These are phyloP conservation scores for Boletus semigastroideus DNA, from an alignment of 1,284 basidiomycete genomes.

Conservation along the genomic window DNA sequence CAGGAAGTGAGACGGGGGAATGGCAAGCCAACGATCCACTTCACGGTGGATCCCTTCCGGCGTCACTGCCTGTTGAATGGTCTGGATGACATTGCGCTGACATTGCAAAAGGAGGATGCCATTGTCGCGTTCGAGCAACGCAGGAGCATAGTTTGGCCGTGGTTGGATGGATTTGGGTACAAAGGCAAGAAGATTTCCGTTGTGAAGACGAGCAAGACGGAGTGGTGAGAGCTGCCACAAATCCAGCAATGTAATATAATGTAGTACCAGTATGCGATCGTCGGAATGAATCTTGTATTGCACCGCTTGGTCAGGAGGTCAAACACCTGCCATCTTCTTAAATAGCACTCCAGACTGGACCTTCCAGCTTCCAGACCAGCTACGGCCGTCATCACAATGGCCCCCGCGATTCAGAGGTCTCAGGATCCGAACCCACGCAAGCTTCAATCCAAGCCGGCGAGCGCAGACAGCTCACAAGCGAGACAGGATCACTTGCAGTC, in stretches of 20 bases:
- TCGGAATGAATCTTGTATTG: too few relatives aligned
- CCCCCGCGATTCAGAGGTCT: conserved; percentile 5
- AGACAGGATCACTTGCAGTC: conserved; percentile 21
- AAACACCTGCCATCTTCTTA: conserved; percentile 8
- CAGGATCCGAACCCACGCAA: conserved; percentile 15
- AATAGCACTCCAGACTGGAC: neutral
- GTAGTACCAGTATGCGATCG: neutral
- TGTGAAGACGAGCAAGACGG: conserved; percentile 56
- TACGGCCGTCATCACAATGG: conserved; percentile 12
- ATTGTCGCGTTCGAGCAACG: conserved; percentile 80
- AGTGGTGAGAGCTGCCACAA: conserved; percentile 64
- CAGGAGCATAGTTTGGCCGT: conserved; percentile 80
- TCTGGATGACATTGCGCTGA: conserved; percentile 91
- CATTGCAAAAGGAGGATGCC: conserved; percentile 69
- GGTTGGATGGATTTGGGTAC: conserved; percentile 93
- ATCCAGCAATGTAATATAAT: neutral
- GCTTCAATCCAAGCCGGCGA: conserved; percentile 14
- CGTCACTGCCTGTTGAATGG: conserved; percentile 92
- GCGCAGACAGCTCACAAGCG: conserved; percentile 8
- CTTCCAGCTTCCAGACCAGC: conserved; percentile 12
- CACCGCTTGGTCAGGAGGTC: neutral
- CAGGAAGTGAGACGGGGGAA: conserved; percentile 78
- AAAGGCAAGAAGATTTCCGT: conserved; percentile 73
- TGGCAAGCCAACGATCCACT: conserved; percentile 72
- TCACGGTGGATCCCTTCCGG: conserved; percentile 85